phyloP scores from a whole-genome alignment of 2,329 filamentous ascomycete species.

The Chrysoporthe deuterocubensis region DNA sequence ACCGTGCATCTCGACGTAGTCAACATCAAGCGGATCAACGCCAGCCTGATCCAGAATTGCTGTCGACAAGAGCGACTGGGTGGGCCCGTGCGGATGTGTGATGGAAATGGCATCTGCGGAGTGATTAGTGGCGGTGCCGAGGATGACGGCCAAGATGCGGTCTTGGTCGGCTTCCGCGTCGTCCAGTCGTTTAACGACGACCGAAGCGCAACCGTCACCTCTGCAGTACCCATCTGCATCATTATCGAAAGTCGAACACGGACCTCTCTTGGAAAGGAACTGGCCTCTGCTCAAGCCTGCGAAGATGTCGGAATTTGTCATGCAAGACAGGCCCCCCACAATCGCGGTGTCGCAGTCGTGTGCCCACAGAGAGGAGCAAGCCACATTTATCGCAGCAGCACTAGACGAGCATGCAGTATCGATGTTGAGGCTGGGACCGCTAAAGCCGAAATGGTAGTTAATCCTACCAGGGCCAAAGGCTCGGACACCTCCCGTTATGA shows the following conservation, averaged over 20 bases:
- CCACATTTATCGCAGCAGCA: constrained; percentile 71
- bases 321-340: constrained; percentile 76
- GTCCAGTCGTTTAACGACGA: constrained; percentile 79
- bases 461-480: constrained; percentile 61
- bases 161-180: constrained; percentile 80
- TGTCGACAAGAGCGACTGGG: constrained; percentile 73
- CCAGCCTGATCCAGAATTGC: constrained; percentile 73
- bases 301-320: constrained; percentile 83
- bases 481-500: constrained; percentile 49
- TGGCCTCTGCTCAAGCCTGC: constrained; percentile 75
- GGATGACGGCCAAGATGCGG: constrained; percentile 75
- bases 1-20: constrained; percentile 88
- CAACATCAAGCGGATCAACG: constrained; percentile 75
- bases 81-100: constrained; percentile 78
- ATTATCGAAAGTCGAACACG: constrained; percentile 82
- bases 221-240: constrained; percentile 83
- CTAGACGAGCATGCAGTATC: constrained; percentile 82
- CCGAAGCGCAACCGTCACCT: constrained; percentile 73
- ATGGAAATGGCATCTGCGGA: constrained; percentile 82
- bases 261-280: constrained; percentile 76
- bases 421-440: constrained; percentile 71
- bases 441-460: constrained; percentile 79
- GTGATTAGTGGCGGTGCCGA: constrained; percentile 78
- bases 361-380: constrained; percentile 73
- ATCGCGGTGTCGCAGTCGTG: constrained; percentile 82